Evolutionary conservation across 345 rosid genomes (phyloP).

Genomic region (Sonneratia alba): DNA sequence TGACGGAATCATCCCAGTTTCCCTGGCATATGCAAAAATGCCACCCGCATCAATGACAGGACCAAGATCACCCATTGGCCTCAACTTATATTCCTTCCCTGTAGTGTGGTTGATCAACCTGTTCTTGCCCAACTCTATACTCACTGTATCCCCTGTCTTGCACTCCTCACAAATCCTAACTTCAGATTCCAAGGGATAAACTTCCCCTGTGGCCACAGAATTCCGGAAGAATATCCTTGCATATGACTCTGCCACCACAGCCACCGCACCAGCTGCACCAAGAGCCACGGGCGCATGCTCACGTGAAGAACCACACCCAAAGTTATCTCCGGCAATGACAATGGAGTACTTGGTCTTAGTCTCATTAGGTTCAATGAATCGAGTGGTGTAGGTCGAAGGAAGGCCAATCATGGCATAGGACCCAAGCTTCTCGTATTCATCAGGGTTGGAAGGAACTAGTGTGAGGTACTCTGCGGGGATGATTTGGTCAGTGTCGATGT

Average conservation of each 20-base stretch:
- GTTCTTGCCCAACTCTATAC: slow-evolving; percentile 50
- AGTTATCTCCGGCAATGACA: slow-evolving; percentile 74
- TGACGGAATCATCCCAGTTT: slow-evolving; percentile 72
- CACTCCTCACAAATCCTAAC: slow-evolving; percentile 82
- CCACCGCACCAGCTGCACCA: slow-evolving; percentile 79
- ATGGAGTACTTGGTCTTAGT: slow-evolving; percentile 58
- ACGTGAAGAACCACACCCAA: slow-evolving; percentile 90
- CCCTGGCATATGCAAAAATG: slow-evolving; percentile 81
- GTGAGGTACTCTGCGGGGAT: slow-evolving; percentile 88
- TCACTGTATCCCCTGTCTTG: slow-evolving; percentile 67
- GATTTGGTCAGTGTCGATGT: slow-evolving; percentile 95
- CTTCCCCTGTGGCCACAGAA: slow-evolving; percentile 79
- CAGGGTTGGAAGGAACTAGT: slow-evolving; percentile 77
- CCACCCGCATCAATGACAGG: slow-evolving; percentile 15
- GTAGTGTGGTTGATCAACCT: slow-evolving; percentile 71
- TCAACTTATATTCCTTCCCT: slow-evolving; percentile 69
- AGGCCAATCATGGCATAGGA: slow-evolving; percentile 74
- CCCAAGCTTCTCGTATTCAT: slow-evolving; percentile 78
- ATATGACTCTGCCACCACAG: slow-evolving; percentile 74
- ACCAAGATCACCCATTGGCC: slow-evolving; percentile 51
- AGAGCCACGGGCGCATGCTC: slow-evolving; percentile 95
- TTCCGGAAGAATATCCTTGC: slow-evolving; percentile 90
- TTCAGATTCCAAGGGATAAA: slow-evolving; percentile 55
- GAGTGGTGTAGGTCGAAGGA: slow-evolving; percentile 48
- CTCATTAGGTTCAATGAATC: slow-evolving; percentile 51